Conservation (phyloP, 2,329 filamentous ascomycete species). For the Aureobasidium namibiae region DNA sequence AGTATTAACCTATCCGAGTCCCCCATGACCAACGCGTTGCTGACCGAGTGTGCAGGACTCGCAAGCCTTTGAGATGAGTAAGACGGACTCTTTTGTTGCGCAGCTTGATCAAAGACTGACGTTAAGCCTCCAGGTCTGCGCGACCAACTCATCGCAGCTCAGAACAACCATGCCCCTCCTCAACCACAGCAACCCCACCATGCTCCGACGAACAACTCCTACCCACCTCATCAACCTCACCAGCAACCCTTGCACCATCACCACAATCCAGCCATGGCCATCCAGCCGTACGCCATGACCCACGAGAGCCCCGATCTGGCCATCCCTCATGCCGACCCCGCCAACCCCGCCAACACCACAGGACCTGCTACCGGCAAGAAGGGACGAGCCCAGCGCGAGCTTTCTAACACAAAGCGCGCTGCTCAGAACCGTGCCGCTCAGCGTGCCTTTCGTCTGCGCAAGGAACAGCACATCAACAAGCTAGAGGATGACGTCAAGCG, state of each 20-base stretch:
- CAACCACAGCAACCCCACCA: slow-evolving; percentile 26
- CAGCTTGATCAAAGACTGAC: neutral
- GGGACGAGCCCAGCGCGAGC: slow-evolving; percentile 71
- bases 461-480: slow-evolving; percentile 97
- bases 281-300: slow-evolving; percentile 7
- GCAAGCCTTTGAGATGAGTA: slow-evolving; percentile 35
- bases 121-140: slow-evolving; percentile 43
- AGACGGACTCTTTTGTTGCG: slow-evolving; percentile 8
- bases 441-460: slow-evolving; percentile 94
- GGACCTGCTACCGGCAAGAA: slow-evolving; percentile 43
- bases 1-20: neutral
- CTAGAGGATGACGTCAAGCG: slow-evolving; percentile 89
- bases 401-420: slow-evolving; percentile 91
- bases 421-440: slow-evolving; percentile 95
- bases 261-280: slow-evolving; percentile 20
- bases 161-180: slow-evolving; percentile 34
- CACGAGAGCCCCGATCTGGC: neutral
- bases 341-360: slow-evolving; percentile 17
- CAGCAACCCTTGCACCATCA: slow-evolving; percentile 25
- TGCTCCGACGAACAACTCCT: slow-evolving; percentile 26
- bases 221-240: slow-evolving; percentile 33
- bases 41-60: slow-evolving; percentile 15
- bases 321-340: neutral
- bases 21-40: neutral
- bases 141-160: slow-evolving; percentile 53